phyloP scores from a whole-genome alignment of 2,329 filamentous ascomycete genomes.

The Cylindrodendrum hubeiense region DNA sequence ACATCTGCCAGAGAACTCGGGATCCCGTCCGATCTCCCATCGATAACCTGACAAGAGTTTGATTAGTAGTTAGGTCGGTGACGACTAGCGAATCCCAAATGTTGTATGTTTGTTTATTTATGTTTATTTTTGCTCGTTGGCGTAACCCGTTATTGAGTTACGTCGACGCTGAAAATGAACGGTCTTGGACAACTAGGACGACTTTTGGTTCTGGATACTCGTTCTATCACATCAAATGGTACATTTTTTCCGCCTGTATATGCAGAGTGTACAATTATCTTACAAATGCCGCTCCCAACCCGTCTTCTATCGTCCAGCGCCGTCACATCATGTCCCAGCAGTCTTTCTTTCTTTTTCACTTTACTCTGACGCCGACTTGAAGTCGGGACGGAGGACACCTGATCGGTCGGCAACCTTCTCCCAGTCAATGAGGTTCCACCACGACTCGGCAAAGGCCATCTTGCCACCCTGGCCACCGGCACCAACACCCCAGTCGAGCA shows the following conservation, averaged over 20 bases:
- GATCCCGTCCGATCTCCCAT: conserved; percentile 41
- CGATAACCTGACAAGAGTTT: conserved; percentile 37
- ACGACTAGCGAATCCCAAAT: conserved; percentile 40
- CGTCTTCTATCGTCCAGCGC: conserved; percentile 30
- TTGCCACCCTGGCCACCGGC: conserved; percentile 76
- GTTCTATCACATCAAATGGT: conserved; percentile 40
- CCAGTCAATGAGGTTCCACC: conserved; percentile 95
- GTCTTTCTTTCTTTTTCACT: not conserved
- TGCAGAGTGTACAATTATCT: conserved; percentile 49
- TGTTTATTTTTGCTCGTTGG: not conserved
- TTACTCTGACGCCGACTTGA: conserved; percentile 42
- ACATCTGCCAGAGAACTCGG: conserved; percentile 39
- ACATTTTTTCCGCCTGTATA: conserved; percentile 46
- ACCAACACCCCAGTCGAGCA: conserved; percentile 80
- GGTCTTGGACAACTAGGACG: conserved; percentile 1
- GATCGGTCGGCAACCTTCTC: conserved; percentile 68
- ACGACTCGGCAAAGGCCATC: conserved; percentile 78
- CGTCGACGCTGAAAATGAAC: not conserved
- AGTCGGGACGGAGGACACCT: conserved; percentile 50
- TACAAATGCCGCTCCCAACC: conserved; percentile 41
- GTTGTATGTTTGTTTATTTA: conserved; percentile 36
- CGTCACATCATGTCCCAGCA: conserved; percentile 31
- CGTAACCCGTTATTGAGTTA: not conserved
- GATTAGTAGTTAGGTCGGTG: conserved; percentile 42
- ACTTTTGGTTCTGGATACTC: conserved; percentile 12